A percentile compares a stretch with the other conserved stretches of the same genome.
Evolutionary conservation across 257 asterid species (phyloP).

Genomic region (Ballota nigra): DNA sequence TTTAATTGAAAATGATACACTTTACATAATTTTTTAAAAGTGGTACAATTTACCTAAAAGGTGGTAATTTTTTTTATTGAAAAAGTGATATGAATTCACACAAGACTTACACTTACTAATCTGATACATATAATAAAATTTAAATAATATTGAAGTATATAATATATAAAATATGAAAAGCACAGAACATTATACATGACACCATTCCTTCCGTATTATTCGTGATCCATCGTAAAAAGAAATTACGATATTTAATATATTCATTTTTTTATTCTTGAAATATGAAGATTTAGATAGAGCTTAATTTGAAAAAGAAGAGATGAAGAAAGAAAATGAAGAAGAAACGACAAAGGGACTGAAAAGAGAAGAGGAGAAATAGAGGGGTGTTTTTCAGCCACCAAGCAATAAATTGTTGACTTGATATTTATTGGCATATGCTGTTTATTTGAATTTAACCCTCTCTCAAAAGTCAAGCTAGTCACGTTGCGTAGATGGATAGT

Average conservation of each 20-base stretch:
- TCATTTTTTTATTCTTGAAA: background rate
- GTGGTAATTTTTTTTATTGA: no score
- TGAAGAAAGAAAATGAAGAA: background rate
- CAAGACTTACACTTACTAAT: no score
- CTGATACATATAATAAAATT: no score
- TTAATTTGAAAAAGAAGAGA: background rate
- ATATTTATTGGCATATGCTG: constrained; percentile 17
- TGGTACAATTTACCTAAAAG: no score
- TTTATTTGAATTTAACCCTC: background rate
- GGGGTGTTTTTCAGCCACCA: constrained; percentile 7
- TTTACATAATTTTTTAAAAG: no score
- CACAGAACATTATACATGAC: background rate
- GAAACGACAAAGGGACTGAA: background rate
- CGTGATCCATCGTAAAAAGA: background rate
- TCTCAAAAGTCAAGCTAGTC: constrained; percentile 18
- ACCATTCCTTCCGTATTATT: background rate
- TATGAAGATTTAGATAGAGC: background rate
- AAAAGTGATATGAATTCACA: no score
- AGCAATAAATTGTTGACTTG: constrained; percentile 19
- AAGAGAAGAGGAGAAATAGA: background rate
- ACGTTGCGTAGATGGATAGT: background rate
- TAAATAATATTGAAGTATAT: no score
- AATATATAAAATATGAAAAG: no score
- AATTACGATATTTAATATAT: no score
- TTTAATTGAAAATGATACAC: no score